phyloP scores from a whole-genome alignment of 2,329 filamentous ascomycete genomes.

The Leptographium galeiforme region DNA sequence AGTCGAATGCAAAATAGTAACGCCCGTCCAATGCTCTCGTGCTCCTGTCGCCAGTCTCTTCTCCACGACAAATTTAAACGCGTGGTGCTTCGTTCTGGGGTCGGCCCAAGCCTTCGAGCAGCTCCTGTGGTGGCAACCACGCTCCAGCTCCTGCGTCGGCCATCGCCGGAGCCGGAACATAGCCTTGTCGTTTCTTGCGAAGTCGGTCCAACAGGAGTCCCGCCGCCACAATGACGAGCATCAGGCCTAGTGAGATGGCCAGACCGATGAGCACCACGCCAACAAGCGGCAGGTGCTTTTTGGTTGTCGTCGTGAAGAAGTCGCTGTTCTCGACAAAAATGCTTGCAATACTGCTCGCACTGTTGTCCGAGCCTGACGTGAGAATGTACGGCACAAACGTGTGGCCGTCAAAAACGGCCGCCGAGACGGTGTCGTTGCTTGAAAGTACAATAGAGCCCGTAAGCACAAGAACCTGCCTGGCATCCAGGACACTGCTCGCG shows the following conservation, averaged over 20 bases:
- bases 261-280: slow-evolving; percentile 72
- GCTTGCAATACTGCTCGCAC: slow-evolving; percentile 60
- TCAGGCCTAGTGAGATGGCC: slow-evolving; percentile 62
- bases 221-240: slow-evolving; percentile 62
- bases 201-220: slow-evolving; percentile 65
- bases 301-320: slow-evolving; percentile 48
- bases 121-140: slow-evolving; percentile 47
- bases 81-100: slow-evolving; percentile 34
- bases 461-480: slow-evolving; percentile 61
- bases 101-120: slow-evolving; percentile 39
- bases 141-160: slow-evolving; percentile 45
- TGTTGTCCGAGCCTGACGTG: slow-evolving; percentile 52
- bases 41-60: background rate
- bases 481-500: slow-evolving; percentile 47
- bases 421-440: slow-evolving; percentile 67
- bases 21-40: background rate
- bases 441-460: slow-evolving; percentile 72
- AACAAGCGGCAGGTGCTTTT: slow-evolving; percentile 52
- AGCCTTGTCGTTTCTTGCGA: slow-evolving; percentile 66
- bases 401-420: slow-evolving; percentile 77
- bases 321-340: slow-evolving; percentile 74
- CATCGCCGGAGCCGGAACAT: slow-evolving; percentile 59
- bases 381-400: slow-evolving; percentile 67
- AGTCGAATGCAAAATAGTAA: background rate
- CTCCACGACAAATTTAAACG: slow-evolving; percentile 25